Base-by-base conservation (phyloP, 2,329 filamentous ascomycete genomes). In the Phialophora expanda region DNA sequence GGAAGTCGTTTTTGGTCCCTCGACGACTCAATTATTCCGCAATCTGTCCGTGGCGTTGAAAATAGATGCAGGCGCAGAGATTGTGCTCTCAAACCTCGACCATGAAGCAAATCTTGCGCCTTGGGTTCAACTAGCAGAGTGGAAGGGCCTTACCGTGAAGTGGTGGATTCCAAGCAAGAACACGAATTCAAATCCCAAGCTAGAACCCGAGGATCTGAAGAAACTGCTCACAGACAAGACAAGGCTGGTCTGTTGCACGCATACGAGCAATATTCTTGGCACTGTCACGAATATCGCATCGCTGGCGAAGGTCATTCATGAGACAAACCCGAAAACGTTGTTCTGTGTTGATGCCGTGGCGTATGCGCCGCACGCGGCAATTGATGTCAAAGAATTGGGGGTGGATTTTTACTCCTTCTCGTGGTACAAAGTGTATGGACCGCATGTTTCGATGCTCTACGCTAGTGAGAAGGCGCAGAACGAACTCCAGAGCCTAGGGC, bases 361-460 rank as follows among this genome's bases (percentile, higher is more conserved):
- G 3, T 92, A 87, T 73, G 90, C 90, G 0, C 91, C 91, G 0
- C 91, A 94, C 75, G 82, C 90, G 4, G 80, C 80, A 7, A 78
- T 94, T 11, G 88, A 94, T 74, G 88, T 93, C 4, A 82, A 85
- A 69, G 86, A 79, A 0, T 80, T 92, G 0, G 90, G 84, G 0
- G 88, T 90, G 0, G 91, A 94, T 74, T 88, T 93, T 71, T 94
- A 93, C 75, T 79, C 83, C n/a, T 92, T 93, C 74, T 88, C 84
- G 0, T 93, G 90, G 90, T 93, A 93, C 78, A 94, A 94, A 75
- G 86, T 93, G 1, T 93, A 90, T 73, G 91, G 90, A 0, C 90
- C 91, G 0, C 91, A 93, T 71, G 82, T 93, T 1, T 84, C 90
- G 0, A 85, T 89, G 69, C 79, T 94, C 1, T 94, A 92, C 73